These are phyloP conservation scores for Pyrus betulifolia DNA, from an alignment of 306 rosid genomes.

Conservation along the genomic window DNA sequence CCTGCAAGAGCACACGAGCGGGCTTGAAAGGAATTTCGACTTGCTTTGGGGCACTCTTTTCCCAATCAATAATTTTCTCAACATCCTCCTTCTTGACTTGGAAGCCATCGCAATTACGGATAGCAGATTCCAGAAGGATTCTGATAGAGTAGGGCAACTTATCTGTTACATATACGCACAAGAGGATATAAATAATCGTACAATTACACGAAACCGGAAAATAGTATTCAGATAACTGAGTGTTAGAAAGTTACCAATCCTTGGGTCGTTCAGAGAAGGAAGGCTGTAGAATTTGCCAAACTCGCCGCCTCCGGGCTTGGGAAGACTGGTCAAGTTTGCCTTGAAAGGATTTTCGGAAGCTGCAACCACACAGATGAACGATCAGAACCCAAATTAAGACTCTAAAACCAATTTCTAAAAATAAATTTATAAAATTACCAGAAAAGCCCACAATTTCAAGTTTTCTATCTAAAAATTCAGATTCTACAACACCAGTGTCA, in stretches of 20 bases:
- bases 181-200: conserved; percentile 5
- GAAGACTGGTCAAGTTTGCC: conserved; percentile 73
- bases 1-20: conserved; percentile 94
- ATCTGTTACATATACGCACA: conserved; percentile 33
- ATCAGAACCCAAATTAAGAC: not conserved
- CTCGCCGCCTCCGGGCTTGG: conserved; percentile 95
- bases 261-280: conserved; percentile 81
- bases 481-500: not conserved
- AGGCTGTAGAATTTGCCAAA: conserved; percentile 91
- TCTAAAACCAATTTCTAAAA: not conserved
- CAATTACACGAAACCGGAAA: not conserved
- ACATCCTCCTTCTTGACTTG: conserved; percentile 88
- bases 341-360: conserved; percentile 85
- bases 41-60: conserved; percentile 55
- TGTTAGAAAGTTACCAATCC: conserved; percentile 55
- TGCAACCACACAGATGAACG: conserved; percentile 18
- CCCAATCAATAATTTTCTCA: conserved; percentile 91
- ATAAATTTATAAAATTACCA: not conserved
- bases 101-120: conserved; percentile 85
- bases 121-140: conserved; percentile 68
- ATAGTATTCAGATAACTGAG: not conserved
- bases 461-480: not conserved
- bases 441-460: not conserved
- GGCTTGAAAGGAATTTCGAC: conserved; percentile 95
- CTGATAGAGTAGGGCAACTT: conserved; percentile 73